These are phyloP conservation scores for Trichoderma polysporum DNA, from an alignment of 2,329 filamentous ascomycete species.

Conservation along the genomic window DNA sequence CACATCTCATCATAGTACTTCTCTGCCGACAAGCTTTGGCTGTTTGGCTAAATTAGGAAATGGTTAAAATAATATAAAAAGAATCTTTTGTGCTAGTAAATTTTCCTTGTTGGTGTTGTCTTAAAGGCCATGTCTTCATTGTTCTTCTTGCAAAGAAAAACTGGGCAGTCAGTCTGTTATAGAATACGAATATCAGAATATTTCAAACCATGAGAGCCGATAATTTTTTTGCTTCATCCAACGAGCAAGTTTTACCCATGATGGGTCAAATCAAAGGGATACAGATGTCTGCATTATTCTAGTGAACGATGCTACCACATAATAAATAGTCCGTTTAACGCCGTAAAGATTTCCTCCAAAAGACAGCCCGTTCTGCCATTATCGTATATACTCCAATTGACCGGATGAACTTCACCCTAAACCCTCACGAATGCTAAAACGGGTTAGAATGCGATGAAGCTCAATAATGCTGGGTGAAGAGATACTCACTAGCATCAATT, in stretches of 20 bases:
- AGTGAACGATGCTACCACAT: neutral
- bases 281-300: conserved; percentile 1
- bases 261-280: neutral
- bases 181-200: neutral
- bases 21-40: conserved; percentile 55
- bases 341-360: neutral
- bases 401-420: neutral
- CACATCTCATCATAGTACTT: conserved; percentile 48
- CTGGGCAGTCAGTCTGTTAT: conserved; percentile 3
- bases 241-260: neutral
- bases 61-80: neutral
- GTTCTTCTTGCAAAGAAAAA: neutral
- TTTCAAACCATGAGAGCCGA: neutral
- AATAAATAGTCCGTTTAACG: neutral
- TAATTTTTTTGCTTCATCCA: neutral
- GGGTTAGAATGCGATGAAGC: neutral
- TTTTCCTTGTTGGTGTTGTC: neutral
- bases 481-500: conserved; percentile 91
- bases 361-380: neutral
- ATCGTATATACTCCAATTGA: neutral
- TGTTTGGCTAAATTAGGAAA: conserved; percentile 49
- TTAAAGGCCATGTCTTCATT: neutral
- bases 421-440: conserved; percentile 23
- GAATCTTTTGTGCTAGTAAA: neutral
- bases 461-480: neutral